Conservation (phyloP, 192 early-diverging fungal genomes). For the Neocallimastix lanati region DNA sequence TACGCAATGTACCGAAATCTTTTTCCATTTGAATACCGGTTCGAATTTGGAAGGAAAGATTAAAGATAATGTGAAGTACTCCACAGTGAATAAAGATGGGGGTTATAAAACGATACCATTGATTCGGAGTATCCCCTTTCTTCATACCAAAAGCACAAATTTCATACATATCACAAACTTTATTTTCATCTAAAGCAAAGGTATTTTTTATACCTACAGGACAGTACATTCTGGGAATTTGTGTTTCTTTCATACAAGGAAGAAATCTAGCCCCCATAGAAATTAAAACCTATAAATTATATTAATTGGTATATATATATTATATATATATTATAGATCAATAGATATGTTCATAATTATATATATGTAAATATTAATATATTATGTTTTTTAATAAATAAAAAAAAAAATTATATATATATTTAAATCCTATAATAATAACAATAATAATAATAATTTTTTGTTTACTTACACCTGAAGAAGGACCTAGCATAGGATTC, state of each 20-base stretch:
- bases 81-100: slow-evolving; percentile 76
- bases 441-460: too few relatives aligned
- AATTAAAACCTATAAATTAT: slow-evolving; percentile 30
- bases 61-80: slow-evolving; percentile 55
- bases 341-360: not conserved
- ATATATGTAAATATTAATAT: too few relatives aligned
- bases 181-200: not conserved
- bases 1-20: slow-evolving; percentile 55
- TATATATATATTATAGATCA: too few relatives aligned
- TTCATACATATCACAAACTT: slow-evolving; percentile 30
- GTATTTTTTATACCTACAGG: slow-evolving; percentile 15
- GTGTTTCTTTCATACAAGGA: slow-evolving; percentile 46
- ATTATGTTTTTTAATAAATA: too few relatives aligned
- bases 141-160: slow-evolving; percentile 43
- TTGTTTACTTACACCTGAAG: too few relatives aligned
- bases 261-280: slow-evolving; percentile 53
- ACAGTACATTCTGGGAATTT: slow-evolving; percentile 10
- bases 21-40: slow-evolving; percentile 54
- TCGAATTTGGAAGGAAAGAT: slow-evolving; percentile 49
- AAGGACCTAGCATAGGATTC: too few relatives aligned
- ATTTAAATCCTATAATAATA: not conserved
- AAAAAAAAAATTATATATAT: not conserved
- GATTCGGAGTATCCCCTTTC: slow-evolving; percentile 26
- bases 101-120: slow-evolving; percentile 60
- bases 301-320: too few relatives aligned